Evolutionary conservation across 371 early-diverging fungal genomes (phyloP), one percentile per base, ranked within the genome.

Genomic region (Rhizopus stolonifer): DNA sequence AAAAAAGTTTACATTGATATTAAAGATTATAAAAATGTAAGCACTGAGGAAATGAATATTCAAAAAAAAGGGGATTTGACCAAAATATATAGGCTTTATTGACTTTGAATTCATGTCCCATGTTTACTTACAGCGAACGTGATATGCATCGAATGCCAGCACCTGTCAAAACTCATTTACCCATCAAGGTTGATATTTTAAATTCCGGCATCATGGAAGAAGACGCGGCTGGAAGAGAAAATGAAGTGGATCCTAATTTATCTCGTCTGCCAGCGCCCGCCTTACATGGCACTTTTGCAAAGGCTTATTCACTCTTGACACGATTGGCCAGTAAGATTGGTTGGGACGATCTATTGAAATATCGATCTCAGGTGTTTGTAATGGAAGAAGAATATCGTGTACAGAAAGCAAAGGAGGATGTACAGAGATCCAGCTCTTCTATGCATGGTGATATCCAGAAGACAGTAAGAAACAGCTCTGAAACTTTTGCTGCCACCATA

Each of bases 301-400:
- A 81, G 31, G 98, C 96, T 0, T 97, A 97, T 69, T 63, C 75
- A 29, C 70, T 94, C 21, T 71, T 97, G 56, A 88, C 94, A 13
- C 71, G 73, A 18, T 77, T 97, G 15, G 91, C 89, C 19, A 74
- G 84, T 32, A 83, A 84, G 38, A 86, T 92, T 57, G 96, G 96
- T 8, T 97, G 98, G 98, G 96, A 97, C 55, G 94, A 94, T 63
- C 70, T 97, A 42, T 76, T 97, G 44, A 77, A 80, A 47, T 87
- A 85, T 49, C 80, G 98, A 38, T 91, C 93, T 8, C 64, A 74
- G 38, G 93, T 90, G 11, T 97, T 97, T 76, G 96, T 97, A 7
- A 97, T 97, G 98, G 98, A 97, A 54, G 98, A 96, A 56, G 98
- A 97, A 65, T 97, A 97, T 62, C 75, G 93, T 31, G 79, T 83